Base-by-base conservation (phyloP, 2,329 filamentous ascomycete species). In the Pezicula radicicola region DNA sequence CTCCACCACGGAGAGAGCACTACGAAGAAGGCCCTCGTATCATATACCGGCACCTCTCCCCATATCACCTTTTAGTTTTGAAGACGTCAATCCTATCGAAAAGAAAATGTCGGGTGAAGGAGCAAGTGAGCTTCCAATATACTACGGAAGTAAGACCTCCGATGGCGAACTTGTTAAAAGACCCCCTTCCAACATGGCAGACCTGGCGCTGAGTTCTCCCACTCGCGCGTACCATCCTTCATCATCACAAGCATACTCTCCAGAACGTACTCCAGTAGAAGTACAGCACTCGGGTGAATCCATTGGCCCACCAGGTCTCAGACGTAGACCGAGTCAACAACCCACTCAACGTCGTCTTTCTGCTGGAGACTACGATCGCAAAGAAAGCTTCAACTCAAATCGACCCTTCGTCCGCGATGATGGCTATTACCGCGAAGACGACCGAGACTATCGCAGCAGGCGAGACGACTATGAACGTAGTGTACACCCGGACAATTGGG, bases 121-220 rank as follows among this genome's bases (percentile, higher is more conserved):
- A 10, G 50, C 55, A 33, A 61, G 54, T 47, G 58, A 60, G 44
- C 55, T 56, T n/a, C 57, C 58, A 12, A 47, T 51, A 21, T 51
- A 58, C 40, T 55, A 60, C 50, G 60, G 51, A 35, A 40, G 51
- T 6, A 60, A 54, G 47, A 58, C 53, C 4, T 36, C 44, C 8
- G 57, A 59, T n/a, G 56, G 60, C 15, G 56, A 60, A 45, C 37
- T 62, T 15, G 49, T 61, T 28, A 58, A 54, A 43, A 50, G 56
- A 41, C 55, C 58, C 12, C 18, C 15, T 6, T 54, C 53, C 46
- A 18, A 19, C 44, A 13, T 16, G 21, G 19, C n/a, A 16, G 42
- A n/a, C n/a, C 4, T 15, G 19, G 42, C n/a, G 16, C 16, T 42
- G 16, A 30, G 21, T 28, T 59, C 56, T 28, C 57, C 53, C 18